phyloP scores from a whole-genome alignment of 1,284 basidiomycete genomes.

The Rhodotorula sp. region DNA sequence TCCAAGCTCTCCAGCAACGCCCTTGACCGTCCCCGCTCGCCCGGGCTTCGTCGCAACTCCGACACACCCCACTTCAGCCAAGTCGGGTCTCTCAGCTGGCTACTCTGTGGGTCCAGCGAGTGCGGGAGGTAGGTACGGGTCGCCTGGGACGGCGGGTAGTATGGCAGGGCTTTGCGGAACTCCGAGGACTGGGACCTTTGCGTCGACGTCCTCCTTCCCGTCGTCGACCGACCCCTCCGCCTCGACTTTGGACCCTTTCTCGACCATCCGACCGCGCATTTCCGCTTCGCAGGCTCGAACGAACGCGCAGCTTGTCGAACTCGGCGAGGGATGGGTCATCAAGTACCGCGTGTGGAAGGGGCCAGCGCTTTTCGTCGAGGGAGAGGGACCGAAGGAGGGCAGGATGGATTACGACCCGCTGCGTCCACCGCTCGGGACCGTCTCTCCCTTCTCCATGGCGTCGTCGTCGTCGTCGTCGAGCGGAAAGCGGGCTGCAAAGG shows the following conservation, averaged over 20 bases:
- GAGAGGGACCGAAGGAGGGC: neutral
- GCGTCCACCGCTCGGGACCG: conserved; percentile 4
- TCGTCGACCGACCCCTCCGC: neutral
- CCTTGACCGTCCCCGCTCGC: conserved; percentile 3
- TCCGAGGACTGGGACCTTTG: neutral
- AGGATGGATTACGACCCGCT: conserved; percentile 8
- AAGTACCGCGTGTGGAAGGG: conserved; percentile 35
- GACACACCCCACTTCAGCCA: neutral
- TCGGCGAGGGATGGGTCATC: conserved; percentile 31
- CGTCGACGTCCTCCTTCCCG: neutral
- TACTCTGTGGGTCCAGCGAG: neutral
- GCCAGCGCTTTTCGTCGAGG: conserved; percentile 11
- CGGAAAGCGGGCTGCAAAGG: neutral
- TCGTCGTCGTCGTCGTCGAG: neutral
- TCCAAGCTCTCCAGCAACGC: neutral
- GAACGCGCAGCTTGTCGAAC: conserved; percentile 21
- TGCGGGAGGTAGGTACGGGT: too few relatives aligned
- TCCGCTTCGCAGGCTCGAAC: conserved; percentile 1
- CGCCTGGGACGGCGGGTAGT: too few relatives aligned
- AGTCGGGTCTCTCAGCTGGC: neutral
- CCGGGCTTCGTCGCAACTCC: neutral
- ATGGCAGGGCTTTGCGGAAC: too few relatives aligned
- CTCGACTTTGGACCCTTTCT: conserved; percentile 3
- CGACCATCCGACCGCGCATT: neutral
- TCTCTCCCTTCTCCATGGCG: neutral